Evolutionary conservation across 1,284 basidiomycete species (phyloP), one percentile per base, ranked within the genome.

Genomic region (Ustilago tritici): DNA sequence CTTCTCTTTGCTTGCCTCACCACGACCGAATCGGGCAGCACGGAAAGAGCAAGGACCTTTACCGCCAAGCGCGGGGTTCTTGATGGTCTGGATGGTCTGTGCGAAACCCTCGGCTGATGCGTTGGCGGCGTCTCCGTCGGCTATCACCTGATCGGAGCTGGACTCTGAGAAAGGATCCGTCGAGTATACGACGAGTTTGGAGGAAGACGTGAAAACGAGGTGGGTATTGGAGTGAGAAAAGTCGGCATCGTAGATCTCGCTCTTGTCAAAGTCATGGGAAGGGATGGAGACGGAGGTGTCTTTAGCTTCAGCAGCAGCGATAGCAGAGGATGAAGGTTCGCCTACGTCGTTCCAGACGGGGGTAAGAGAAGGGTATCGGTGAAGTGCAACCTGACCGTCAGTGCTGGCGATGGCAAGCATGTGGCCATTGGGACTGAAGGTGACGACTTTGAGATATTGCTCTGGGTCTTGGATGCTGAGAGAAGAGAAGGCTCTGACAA

Each of bases 241-340:
- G 72, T 84, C 83, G 40, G 75, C 77, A 57, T 82, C 83, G 59
- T 83, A 82, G 50, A 85, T 68, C 47, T 84, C 84, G 50, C 79
- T 72, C n/a, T 61, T 65, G n/a, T 72, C 67, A 32, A 80, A 78
- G 56, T 74, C 76, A n/a, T 70, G 61, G 4, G 63, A 64, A 14
- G 72, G 71, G 50, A 75, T 61, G 32, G 70, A 71, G 67, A 80
- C 57, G 53, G 72, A 64, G 5, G 78, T 68, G 32, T 75, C 74
- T 32, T 69, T 64, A 11, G 65, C 74, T 52, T 76, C 74, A n/a
- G 74, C 74, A 3, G 64, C 64, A 43, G 65, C 69, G 15, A 67
- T 52, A 4, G 59, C 56, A n/a, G 71, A 69, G 3, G 66, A 65
- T 19, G 65, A 65, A 3, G 68, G 63, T 40, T 71, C 68, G 41